These are phyloP conservation scores for Emericellopsis atlantica DNA, from an alignment of 2,329 filamentous ascomycete genomes.

Conservation along the genomic window DNA sequence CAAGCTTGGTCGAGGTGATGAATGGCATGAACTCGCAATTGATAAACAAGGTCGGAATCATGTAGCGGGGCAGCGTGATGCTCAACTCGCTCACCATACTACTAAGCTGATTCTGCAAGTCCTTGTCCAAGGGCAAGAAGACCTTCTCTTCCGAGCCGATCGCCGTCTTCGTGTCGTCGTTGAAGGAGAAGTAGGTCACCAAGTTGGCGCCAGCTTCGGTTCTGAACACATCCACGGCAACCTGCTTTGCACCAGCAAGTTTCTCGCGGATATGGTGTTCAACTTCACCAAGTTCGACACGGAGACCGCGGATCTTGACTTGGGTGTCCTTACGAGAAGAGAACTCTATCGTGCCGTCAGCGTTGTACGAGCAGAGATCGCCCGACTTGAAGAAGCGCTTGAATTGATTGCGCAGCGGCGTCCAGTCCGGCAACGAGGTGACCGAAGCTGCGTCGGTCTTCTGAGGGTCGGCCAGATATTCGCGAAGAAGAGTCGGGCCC, in stretches of 20 bases:
- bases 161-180: neutral
- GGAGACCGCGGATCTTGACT: constrained; percentile 40
- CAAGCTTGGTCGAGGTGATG: constrained; percentile 4
- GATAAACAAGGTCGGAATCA: constrained; percentile 9
- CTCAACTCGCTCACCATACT: constrained; percentile 6
- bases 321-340: constrained; percentile 27
- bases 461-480: constrained; percentile 26
- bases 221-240: constrained; percentile 12
- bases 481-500: constrained; percentile 25
- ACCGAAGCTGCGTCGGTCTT: constrained; percentile 12
- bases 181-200: constrained; percentile 1
- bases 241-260: constrained; percentile 2
- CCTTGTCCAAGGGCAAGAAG: constrained; percentile 4
- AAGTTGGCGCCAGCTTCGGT: neutral
- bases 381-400: constrained; percentile 21
- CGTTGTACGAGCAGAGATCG: constrained; percentile 15
- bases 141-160: constrained; percentile 5
- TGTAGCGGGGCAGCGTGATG: constrained; percentile 1
- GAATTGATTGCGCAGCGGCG: constrained; percentile 10
- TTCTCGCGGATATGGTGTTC: constrained; percentile 6
- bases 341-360: constrained; percentile 14
- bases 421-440: constrained; percentile 9
- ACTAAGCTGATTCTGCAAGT: constrained; percentile 4
- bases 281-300: constrained; percentile 25
- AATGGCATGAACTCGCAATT: constrained; percentile 8